Evolutionary conservation across 2,329 filamentous ascomycete species (phyloP).

Genomic region (Magnaporthiopsis incrustans): DNA sequence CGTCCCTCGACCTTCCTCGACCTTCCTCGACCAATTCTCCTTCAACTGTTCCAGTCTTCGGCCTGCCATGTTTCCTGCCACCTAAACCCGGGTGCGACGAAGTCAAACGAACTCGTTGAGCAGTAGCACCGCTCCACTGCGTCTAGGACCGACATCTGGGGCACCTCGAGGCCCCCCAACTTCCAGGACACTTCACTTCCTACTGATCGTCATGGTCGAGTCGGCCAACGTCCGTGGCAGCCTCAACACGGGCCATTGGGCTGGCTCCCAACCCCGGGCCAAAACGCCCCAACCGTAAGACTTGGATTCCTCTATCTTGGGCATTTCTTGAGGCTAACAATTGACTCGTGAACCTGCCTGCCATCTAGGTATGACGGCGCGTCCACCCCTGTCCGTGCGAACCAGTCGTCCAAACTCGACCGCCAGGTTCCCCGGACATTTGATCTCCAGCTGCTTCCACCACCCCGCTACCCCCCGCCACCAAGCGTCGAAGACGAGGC

Average conservation of each 20-base stretch:
- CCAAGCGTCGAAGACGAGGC: slow-evolving; percentile 65
- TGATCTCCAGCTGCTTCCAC: neutral
- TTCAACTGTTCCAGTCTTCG: neutral
- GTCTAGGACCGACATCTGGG: neutral
- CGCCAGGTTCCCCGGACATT: slow-evolving; percentile 10
- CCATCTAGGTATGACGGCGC: neutral
- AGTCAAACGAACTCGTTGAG: neutral
- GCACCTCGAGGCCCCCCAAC: too few relatives aligned
- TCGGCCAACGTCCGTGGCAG: slow-evolving; percentile 36
- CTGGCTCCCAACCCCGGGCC: slow-evolving; percentile 35
- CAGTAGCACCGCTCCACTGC: neutral
- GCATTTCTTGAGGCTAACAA: neutral
- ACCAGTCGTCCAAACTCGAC: slow-evolving; percentile 10
- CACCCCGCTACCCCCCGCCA: slow-evolving; percentile 42
- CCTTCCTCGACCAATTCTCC: neutral
- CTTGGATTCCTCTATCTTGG: neutral
- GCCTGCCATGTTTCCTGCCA: neutral
- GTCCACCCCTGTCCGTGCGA: slow-evolving; percentile 11
- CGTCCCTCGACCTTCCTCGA: neutral
- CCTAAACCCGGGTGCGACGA: neutral
- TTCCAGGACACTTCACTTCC: too few relatives aligned
- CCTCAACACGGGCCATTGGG: slow-evolving; percentile 39
- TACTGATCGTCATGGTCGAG: slow-evolving; percentile 33
- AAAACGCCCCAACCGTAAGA: slow-evolving; percentile 28
- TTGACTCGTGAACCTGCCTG: neutral